Evolutionary conservation across 805 yeast genomes (phyloP).

Genomic region (Ogataea parapolymorpha): DNA sequence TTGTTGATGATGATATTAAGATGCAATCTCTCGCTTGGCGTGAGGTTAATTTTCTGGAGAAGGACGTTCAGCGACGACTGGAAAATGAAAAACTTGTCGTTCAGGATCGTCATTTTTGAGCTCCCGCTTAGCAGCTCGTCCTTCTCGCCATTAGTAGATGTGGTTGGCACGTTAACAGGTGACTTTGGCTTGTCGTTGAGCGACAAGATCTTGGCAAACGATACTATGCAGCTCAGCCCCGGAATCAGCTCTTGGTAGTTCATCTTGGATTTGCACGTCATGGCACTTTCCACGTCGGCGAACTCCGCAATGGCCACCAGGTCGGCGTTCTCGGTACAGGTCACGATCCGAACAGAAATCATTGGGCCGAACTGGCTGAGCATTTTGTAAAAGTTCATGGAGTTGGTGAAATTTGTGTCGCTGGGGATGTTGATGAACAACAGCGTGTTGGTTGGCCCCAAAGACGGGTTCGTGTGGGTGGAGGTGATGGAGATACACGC

Average conservation of each 20-base stretch:
- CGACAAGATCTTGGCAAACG: conserved; percentile 72
- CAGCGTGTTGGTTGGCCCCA: conserved; percentile 75
- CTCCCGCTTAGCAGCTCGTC: conserved; percentile 12
- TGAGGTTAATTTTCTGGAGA: conserved; percentile 28
- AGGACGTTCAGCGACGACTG: conserved; percentile 16
- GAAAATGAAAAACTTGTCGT: conserved; percentile 22
- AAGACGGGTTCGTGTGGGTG: conserved; percentile 62
- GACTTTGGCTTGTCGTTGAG: conserved; percentile 14
- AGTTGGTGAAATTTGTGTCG: conserved; percentile 35
- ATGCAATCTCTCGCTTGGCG: conserved; percentile 43
- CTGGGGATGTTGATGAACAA: conserved; percentile 77
- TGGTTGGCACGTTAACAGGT: conserved; percentile 9
- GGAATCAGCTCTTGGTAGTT: conserved; percentile 82
- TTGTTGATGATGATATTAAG: conserved; percentile 44
- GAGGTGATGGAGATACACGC: conserved; percentile 61
- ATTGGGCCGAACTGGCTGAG: conserved; percentile 62
- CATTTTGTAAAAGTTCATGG: conserved; percentile 52
- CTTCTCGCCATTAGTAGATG: conserved; percentile 16
- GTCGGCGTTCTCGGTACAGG: conserved; percentile 33
- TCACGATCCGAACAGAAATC: conserved; percentile 57
- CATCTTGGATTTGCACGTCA: conserved; percentile 70
- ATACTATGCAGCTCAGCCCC: conserved; percentile 71
- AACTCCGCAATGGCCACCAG: conserved; percentile 67
- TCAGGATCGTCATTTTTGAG: conserved; percentile 18
- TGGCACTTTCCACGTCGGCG: conserved; percentile 67